phyloP scores from a whole-genome alignment of 495 filamentous ascomycete species.

The Penicillium coffeae region DNA sequence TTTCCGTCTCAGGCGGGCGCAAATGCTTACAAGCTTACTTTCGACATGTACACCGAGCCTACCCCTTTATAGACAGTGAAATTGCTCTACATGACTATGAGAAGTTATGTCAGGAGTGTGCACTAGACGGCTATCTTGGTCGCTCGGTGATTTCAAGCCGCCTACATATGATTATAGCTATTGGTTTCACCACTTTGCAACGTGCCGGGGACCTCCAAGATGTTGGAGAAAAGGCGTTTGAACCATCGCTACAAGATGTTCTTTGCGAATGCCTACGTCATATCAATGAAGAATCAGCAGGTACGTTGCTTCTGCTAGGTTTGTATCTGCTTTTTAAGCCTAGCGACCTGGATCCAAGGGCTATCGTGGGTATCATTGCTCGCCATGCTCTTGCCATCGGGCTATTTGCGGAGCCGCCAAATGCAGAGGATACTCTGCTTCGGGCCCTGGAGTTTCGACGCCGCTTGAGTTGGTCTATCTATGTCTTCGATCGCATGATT shows the following conservation, averaged over 20 bases:
- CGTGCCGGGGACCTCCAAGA: slow-evolving; percentile 12
- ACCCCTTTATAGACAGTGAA: slow-evolving; percentile 20
- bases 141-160: slow-evolving; percentile 9
- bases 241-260: slow-evolving; percentile 6
- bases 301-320: slow-evolving; percentile 22
- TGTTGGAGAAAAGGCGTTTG: slow-evolving; percentile 6
- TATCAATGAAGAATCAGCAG: slow-evolving; percentile 12
- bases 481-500: slow-evolving; percentile 27
- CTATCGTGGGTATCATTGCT: slow-evolving; percentile 19
- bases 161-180: slow-evolving; percentile 20
- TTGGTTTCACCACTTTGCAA: slow-evolving; percentile 22
- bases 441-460: slow-evolving; percentile 18
- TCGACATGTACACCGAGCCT: slow-evolving; percentile 21
- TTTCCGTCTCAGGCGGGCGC: neutral
- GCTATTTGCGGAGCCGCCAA: slow-evolving; percentile 5
- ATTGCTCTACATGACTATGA: slow-evolving; percentile 4
- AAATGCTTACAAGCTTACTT: slow-evolving; percentile 21
- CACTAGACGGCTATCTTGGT: slow-evolving; percentile 1
- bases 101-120: neutral
- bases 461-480: slow-evolving; percentile 27
- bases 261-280: slow-evolving; percentile 11
- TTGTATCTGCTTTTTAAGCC: slow-evolving; percentile 28
- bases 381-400: slow-evolving; percentile 20
- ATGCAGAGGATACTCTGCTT: slow-evolving; percentile 5
- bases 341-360: slow-evolving; percentile 16